Evolutionary conservation across 371 early-diverging fungal species (phyloP).

Genomic region (Blakeslea trispora): DNA sequence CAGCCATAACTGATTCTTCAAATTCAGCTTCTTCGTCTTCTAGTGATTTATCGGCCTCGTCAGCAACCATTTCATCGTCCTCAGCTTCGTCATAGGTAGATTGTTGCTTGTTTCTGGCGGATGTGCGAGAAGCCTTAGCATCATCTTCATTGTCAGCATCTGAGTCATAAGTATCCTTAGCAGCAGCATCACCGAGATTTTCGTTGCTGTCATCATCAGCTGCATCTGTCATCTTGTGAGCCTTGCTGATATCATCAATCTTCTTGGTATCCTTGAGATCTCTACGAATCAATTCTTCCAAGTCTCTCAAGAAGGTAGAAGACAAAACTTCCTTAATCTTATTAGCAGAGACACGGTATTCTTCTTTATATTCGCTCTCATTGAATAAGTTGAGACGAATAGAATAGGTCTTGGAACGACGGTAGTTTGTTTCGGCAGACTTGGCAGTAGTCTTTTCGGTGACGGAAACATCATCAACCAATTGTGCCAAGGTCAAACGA

Average conservation of each 20-base stretch:
- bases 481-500: conserved; percentile 75
- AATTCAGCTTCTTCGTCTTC: conserved; percentile 60
- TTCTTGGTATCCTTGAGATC: conserved; percentile 67
- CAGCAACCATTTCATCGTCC: conserved; percentile 51
- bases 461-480: conserved; percentile 82
- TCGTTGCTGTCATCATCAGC: conserved; percentile 38
- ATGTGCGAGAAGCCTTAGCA: conserved; percentile 64
- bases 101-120: conserved; percentile 62
- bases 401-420: conserved; percentile 70
- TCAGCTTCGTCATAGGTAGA: conserved; percentile 78
- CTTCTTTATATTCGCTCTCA: conserved; percentile 71
- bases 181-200: conserved; percentile 53
- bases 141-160: conserved; percentile 71
- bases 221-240: conserved; percentile 31
- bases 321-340: conserved; percentile 79
- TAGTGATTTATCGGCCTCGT: conserved; percentile 54
- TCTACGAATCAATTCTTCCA: conserved; percentile 66
- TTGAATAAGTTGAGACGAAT: conserved; percentile 86
- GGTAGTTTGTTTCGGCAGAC: conserved; percentile 48
- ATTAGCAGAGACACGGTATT: conserved; percentile 72
- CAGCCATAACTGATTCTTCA: conserved; percentile 53
- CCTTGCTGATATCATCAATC: conserved; percentile 45
- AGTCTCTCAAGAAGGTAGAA: conserved; percentile 64
- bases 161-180: conserved; percentile 34
- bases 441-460: conserved; percentile 61